Evolutionary conservation across 1,284 basidiomycete genomes (phyloP), one percentile per base, ranked within the genome.

Genomic region (Rhodotorula sp.): DNA sequence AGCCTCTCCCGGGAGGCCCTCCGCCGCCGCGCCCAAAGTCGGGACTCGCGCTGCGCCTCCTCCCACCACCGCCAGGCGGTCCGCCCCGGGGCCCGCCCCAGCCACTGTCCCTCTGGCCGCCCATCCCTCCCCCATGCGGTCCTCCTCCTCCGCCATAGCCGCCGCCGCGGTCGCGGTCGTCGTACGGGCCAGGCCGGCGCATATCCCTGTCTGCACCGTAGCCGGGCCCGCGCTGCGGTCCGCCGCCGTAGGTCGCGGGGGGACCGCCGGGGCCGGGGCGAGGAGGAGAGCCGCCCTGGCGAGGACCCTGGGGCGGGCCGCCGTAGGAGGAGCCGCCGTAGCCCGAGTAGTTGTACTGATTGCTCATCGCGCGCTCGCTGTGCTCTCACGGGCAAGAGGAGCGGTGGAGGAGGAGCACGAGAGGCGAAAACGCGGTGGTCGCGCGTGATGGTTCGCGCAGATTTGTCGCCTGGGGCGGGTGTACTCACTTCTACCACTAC

Each of bases 21-120:
- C 57, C 50, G 19, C 57, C 64, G 13, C 65, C 53, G 8, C 51
- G 44, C 21, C 41, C 51, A 39, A 48, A 60, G 44, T 66, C 65
- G 27, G 65, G 65, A 36, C 65, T 66, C 25, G 65, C 65, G 58
- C 65, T 66, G 13, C 65, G 39, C 36, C 65, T 32, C 41, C 65
- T 37, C 19, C 36, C 53, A 34, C 27, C 56, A 7, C 46, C 50
- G 36, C n/a, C 44, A 44, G 44, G 44, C 4, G 44, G 44, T 17
- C 44, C 32, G 13, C 36, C 36, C 7, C 48, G 37, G n/a, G n/a
- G n/a, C n/a, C n/a, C n/a, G 19, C 51, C 58, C 32, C 32, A 44
- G 8, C 50, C 58, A 17, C 34, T 50, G 59, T 39, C 32, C 22
- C 32, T 12, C 12, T n/a, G 27, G 8, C 50, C 50, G 50, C n/a